Evolutionary conservation across 2,329 filamentous ascomycete genomes (phyloP).

Genomic region (Xylariaceae sp.): DNA sequence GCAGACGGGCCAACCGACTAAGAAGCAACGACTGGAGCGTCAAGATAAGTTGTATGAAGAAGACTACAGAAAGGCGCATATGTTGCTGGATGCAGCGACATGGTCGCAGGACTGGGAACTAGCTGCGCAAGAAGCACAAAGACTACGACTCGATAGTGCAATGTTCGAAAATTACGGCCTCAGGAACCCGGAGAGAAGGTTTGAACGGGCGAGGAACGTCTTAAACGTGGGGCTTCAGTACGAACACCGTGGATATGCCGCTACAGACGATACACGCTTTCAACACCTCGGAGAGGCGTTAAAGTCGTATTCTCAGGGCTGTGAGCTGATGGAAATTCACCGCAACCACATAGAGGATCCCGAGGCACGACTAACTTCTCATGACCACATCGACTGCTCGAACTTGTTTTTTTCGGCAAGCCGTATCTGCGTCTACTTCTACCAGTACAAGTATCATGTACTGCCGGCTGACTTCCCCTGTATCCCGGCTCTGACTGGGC

Average conservation of each 20-base stretch:
- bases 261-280: constrained; percentile 1
- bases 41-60: constrained; percentile 19
- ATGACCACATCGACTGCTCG: constrained; percentile 25
- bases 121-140: constrained; percentile 15
- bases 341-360: constrained; percentile 15
- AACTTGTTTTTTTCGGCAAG: constrained; percentile 23
- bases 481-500: constrained; percentile 14
- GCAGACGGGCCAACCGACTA: not conserved
- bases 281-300: constrained; percentile 17
- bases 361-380: constrained; percentile 16
- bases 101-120: constrained; percentile 19
- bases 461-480: constrained; percentile 9
- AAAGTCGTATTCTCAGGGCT: constrained; percentile 16
- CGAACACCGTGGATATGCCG: constrained; percentile 17
- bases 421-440: constrained; percentile 18
- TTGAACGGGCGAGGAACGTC: constrained; percentile 15
- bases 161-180: constrained; percentile 13
- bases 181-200: constrained; percentile 3
- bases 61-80: constrained; percentile 16
- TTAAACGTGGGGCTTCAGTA: constrained; percentile 21
- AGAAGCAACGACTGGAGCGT: not conserved
- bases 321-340: constrained; percentile 19
- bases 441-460: constrained; percentile 1
- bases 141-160: constrained; percentile 3
- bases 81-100: constrained; percentile 22